Percentiles rank a stretch among this genome's conserved stretches.
phyloP scores from a whole-genome alignment of 2,329 filamentous ascomycete species.

The Venturiaceae sp. region DNA sequence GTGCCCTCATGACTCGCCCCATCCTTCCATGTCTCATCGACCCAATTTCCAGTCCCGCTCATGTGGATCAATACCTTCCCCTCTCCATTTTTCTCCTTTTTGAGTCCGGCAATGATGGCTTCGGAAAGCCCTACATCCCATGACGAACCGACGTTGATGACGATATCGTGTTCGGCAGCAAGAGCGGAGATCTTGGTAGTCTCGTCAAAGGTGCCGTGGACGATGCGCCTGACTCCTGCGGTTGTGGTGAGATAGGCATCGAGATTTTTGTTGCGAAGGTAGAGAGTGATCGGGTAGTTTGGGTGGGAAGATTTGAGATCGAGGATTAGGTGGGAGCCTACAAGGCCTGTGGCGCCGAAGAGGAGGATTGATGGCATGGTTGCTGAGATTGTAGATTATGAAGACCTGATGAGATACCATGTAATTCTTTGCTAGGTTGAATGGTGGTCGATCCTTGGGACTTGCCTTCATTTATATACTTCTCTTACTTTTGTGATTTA shows the following conservation, averaged over 20 bases:
- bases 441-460: too few relatives aligned
- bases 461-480: too few relatives aligned
- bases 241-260: neutral
- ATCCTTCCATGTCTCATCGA: neutral
- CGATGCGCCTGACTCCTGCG: neutral
- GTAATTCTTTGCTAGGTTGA: too few relatives aligned
- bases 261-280: neutral
- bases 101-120: neutral
- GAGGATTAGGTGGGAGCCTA: neutral
- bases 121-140: neutral
- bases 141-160: neutral
- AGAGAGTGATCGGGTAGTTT: neutral
- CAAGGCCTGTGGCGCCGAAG: neutral
- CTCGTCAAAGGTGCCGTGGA: neutral
- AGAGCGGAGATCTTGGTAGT: neutral
- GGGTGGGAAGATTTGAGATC: neutral
- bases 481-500: too few relatives aligned
- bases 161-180: neutral
- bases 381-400: too few relatives aligned
- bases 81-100: neutral
- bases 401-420: too few relatives aligned
- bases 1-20: neutral
- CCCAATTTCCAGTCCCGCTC: neutral
- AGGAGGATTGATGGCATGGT: neutral
- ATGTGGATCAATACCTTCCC: neutral